Evolutionary conservation across 257 asterid genomes (phyloP), one percentile per base, ranked within the genome.

Genomic region (Solanum etuberosum): DNA sequence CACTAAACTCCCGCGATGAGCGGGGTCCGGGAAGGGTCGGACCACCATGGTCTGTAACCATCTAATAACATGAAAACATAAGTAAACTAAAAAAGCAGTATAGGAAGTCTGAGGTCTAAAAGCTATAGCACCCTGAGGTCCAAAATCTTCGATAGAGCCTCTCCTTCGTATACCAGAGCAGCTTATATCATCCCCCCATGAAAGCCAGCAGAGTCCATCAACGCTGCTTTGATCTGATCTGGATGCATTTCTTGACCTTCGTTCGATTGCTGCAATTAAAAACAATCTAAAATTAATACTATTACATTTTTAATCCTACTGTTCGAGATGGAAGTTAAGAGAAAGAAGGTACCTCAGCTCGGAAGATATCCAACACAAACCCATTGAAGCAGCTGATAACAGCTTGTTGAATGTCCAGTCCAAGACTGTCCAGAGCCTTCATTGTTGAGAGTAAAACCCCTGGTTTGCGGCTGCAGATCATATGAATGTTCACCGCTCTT

Each of bases 171-270:
- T 70, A 25, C 32, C 15, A 16, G 25, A 46, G 20, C 7, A 46
- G 87, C 92, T 92, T 91, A 95, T 38, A 92, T 87, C 93, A 93
- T 89, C 83, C 96, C 98, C 81, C 95, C 97, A 63, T 88, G 94
- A 89, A 92, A 95, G 88, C 97, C 98, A 77, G 98, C 97, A n/a
- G 97, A 91, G 43, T 96, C 98, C 86, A 96, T 85, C 43, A 95
- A 95, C 80, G 91, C 89, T 20, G 98, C 95, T 89, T 94, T 95
- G 92, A 96, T 96, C 16, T 95, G 97, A 82, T 96, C 98, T 2
- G 98, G 96, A 77, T 92, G 93, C 21, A 95, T 88, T 12, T 95
- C 98, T 88, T 92, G 94, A 25, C 96, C 95, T 81, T 95, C 99
- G 68, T 90, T 91, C 91, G 95, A 93, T 95, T 95, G 99, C 99